Percentiles rank a stretch among this genome's conserved stretches.
phyloP scores from a whole-genome alignment of 2,329 filamentous ascomycete genomes.

The Aotearoamyces nothofagi region DNA sequence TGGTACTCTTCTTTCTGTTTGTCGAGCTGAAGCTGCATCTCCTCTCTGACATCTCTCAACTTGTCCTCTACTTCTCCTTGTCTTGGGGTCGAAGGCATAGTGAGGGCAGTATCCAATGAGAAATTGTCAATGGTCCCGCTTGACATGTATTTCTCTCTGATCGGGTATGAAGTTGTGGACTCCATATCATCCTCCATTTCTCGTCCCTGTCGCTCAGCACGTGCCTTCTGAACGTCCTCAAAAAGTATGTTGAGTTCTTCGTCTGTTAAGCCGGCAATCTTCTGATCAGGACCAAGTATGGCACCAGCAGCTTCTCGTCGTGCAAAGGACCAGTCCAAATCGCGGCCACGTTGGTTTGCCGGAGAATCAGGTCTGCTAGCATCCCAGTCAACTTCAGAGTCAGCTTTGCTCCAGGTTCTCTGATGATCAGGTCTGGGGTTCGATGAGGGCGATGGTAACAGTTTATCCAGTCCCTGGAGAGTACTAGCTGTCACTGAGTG shows the following conservation, averaged over 20 bases:
- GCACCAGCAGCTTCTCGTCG: constrained; percentile 85
- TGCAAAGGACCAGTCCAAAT: constrained; percentile 91
- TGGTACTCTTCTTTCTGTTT: constrained; percentile 73
- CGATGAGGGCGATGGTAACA: constrained; percentile 41
- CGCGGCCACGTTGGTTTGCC: constrained; percentile 51
- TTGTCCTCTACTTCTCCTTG: constrained; percentile 62
- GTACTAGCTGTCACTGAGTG: constrained; percentile 60
- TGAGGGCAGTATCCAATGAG: constrained; percentile 84
- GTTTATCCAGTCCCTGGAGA: constrained; percentile 34
- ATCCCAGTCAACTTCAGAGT: constrained; percentile 59
- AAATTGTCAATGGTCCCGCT: constrained; percentile 92
- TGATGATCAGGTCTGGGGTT: constrained; percentile 54
- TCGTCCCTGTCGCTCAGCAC: constrained; percentile 60
- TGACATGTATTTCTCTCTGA: constrained; percentile 90
- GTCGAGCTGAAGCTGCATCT: constrained; percentile 71
- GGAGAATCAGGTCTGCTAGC: constrained; percentile 72
- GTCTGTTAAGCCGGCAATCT: constrained; percentile 77
- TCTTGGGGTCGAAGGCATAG: constrained; percentile 84
- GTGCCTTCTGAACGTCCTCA: constrained; percentile 80
- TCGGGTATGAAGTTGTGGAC: constrained; percentile 72
- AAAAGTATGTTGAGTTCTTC: constrained; percentile 89
- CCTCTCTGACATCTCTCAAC: constrained; percentile 60
- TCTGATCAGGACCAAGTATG: constrained; percentile 80
- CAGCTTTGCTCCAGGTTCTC: constrained; percentile 60
- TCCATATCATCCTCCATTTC: constrained; percentile 84